Base-by-base conservation (phyloP, 345 rosid species). In the Brassica nigra region DNA sequence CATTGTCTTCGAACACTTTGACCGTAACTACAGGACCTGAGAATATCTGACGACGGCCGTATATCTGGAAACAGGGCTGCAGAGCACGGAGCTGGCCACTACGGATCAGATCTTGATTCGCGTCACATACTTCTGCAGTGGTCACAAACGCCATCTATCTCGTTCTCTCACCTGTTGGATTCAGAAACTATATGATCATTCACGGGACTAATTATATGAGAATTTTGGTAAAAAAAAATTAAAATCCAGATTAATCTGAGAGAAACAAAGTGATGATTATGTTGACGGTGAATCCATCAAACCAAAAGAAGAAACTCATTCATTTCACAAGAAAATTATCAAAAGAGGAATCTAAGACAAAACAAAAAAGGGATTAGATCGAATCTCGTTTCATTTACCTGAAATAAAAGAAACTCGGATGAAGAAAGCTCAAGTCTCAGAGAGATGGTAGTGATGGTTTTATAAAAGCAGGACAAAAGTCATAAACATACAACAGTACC, bases 51-150 rank as follows among this genome's bases (percentile, higher is more conserved):
- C 97, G 93, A 33, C 95, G 87, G 1, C 97, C 97, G 33, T 92
- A 92, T 57, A 92, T 88, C 73, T 92, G 88, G 69, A 92, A 92
- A 16, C 76, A 59, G 14, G 94, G 95, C 70, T 92, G 94, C 76
- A 92, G 85, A 31, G 97, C 94, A 16, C 93, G 88, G 20, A 92
- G 94, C 84, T 90, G 93, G 0, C 95, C 95, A 37, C 93, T 89
- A 52, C 85, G 86, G 27, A 90, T 86, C 61, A 88, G 84, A 70
- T 92, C 91, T 49, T 93, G 91, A 76, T 92, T 92, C 27, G 95
- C 94, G 75, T 92, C 97, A 81, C 95, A 92, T 14, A 90, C 89
- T 81, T 92, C 97, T 4, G 97, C 97, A 33, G 95, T 90, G 15
- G 97, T 90, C 68, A 90, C 91, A 78, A 92, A 76, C 47, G 97